A percentile compares a stretch with the other conserved stretches of the same genome.
phyloP scores from a whole-genome alignment of 345 rosid genomes.

The Salix caprea region DNA sequence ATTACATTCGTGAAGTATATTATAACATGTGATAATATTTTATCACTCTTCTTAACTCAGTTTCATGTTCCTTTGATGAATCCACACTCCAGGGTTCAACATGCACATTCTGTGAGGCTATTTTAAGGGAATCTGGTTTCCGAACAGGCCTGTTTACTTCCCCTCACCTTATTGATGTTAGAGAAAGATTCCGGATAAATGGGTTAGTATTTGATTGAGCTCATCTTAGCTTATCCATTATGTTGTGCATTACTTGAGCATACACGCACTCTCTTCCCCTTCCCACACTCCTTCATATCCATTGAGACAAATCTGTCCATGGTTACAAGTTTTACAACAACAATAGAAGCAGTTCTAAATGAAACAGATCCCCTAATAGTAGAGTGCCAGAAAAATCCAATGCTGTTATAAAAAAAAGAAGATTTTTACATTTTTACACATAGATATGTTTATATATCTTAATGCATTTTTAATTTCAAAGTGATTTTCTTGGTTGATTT shows the following conservation, averaged over 20 bases:
- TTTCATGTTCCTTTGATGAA: conserved; percentile 1
- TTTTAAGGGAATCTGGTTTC: conserved; percentile 76
- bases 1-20: not conserved
- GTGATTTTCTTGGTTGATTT: conserved; percentile 5
- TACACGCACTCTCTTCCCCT: not conserved
- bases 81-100: conserved; percentile 72
- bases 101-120: conserved; percentile 82
- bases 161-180: conserved; percentile 87
- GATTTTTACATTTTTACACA: not conserved
- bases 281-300: not conserved
- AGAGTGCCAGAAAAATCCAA: not conserved
- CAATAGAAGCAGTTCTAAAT: not conserved
- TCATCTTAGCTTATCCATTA: not conserved
- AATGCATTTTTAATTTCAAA: not conserved
- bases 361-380: not conserved
- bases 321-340: not conserved
- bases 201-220: conserved; percentile 54
- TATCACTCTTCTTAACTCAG: not conserved
- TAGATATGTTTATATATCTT: not conserved
- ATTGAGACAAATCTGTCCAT: not conserved
- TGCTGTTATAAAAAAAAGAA: not conserved
- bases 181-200: conserved; percentile 76
- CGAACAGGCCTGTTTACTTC: conserved; percentile 84
- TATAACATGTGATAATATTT: not conserved
- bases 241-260: not conserved